Evolutionary conservation across 2,329 filamentous ascomycete genomes (phyloP), one percentile per base, ranked within the genome.

Genomic region (Neopestalotiopsis rosae): DNA sequence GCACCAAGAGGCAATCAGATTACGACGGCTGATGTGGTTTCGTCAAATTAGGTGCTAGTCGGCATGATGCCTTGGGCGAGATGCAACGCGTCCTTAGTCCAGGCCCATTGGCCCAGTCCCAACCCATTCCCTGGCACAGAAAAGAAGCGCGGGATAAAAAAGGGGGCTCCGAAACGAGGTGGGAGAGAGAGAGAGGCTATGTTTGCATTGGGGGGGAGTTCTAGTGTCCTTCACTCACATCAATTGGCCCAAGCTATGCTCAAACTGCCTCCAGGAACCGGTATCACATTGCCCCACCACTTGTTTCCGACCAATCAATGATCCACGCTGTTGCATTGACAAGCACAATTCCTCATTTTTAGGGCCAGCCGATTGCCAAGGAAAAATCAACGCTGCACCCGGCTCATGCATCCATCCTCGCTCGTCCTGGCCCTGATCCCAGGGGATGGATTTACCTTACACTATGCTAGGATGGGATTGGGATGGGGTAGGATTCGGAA

Each of bases 1-100:
- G 45, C 45, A 52, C 45, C 45, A 62, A 62, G 59, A 62, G 32
- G 59, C 62, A 65, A 52, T 20, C 34, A 65, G 62, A 65, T 65
- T 65, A 65, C 40, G 40, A 28, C 62, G 40, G 62, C 62, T 40
- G 59, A 38, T 10, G 59, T 30, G 59, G 30, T 40, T 12, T 32
- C 34, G 20, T 64, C 61, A 64, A 64, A 64, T 64, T 64, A 64
- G 61, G 61, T 40, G 38, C 40, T 64, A 24, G 61, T 45, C 61
- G 38, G 61, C 38, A 64, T 64, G 45, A 42, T 38, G 61, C 40
- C 45, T 28, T 34, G 38, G 38, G 30, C 59, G 32, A 30, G 59
- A 40, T 62, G 45, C 45, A 52, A 52, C 45, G 45, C 45, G 45
- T 52, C 45, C 45, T 28, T 38, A 38, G 34, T 38, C 34, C 2